Evolutionary conservation across 2,329 filamentous ascomycete species (phyloP), one percentile per base, ranked within the genome.

Genomic region (Eurotiales sp.): DNA sequence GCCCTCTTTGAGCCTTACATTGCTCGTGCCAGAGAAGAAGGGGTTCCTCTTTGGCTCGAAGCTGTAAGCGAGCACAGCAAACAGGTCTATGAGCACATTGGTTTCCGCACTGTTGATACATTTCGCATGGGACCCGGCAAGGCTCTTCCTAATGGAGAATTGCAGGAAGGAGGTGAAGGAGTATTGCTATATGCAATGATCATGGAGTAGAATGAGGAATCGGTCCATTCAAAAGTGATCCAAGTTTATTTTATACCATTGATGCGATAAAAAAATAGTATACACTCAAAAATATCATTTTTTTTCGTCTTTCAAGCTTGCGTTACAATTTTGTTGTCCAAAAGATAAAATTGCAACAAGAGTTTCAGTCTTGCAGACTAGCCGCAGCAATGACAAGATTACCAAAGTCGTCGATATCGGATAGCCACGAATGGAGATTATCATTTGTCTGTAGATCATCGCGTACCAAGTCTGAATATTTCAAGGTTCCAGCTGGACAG

Each of bases 1-100:
- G 52, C 52, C 48, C n/a, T 55, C 6, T 45, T 55, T 15, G 52
- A 55, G 10, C 52, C 52, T n/a, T 55, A 55, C 14, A 45, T 55
- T 40, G 37, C 39, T 3, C 49, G 48, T 32, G 52, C 52, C 21
- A 17, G 27, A n/a, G 37, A 45, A 15, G 27, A 55, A 17, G 40
- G 40, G 2, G 32, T 48, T 4, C 43, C 52, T 14, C 17, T 55
- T 17, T 55, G 52, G 52, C 44, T 55, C 2, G 52, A 55, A 41
- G 52, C 52, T 17, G 29, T 52, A 8, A 55, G 23, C 36, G 52
- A 55, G 23, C 52, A 52, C 23, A 49, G 49, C 32, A 52, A 39
- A 22, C 44, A 49, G 22, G 49, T 55, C 4, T 55, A 55, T 25
- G 52, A 55, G 25, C 52, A 52, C 37, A 17, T 55, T 14, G 49